phyloP scores from a whole-genome alignment of 2,329 filamentous ascomycete genomes.

The Aspergillus viridinutans region DNA sequence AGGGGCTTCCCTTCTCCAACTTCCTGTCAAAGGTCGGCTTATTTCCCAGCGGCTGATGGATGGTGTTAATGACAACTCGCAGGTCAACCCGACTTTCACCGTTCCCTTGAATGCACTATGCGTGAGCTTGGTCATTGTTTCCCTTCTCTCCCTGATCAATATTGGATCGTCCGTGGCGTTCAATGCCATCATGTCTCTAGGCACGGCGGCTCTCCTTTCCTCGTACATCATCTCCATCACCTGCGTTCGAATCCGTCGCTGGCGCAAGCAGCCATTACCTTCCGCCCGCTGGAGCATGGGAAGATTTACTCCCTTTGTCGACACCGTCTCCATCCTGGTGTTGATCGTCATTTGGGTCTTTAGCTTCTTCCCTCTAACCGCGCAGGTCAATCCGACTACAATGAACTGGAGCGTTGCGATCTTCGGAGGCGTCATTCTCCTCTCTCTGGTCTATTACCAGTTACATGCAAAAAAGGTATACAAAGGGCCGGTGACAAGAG shows the following conservation, averaged over 20 bases:
- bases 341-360: constrained; percentile 20
- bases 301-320: constrained; percentile 35
- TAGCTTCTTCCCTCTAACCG: constrained; percentile 25
- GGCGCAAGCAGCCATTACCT: constrained; percentile 15
- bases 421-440: constrained; percentile 21
- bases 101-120: not conserved
- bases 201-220: not conserved
- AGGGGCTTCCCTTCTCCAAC: constrained; percentile 32
- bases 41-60: not conserved
- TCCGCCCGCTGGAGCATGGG: constrained; percentile 35
- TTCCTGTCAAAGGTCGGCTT: not conserved
- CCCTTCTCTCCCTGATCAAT: not conserved
- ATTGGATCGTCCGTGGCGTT: not conserved
- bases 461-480: constrained; percentile 24
- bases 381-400: constrained; percentile 10
- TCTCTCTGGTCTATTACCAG: constrained; percentile 24
- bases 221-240: not conserved
- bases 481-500: constrained; percentile 26
- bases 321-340: constrained; percentile 28
- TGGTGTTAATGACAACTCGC: not conserved
- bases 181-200: not conserved
- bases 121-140: not conserved
- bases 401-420: constrained; percentile 31
- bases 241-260: not conserved
- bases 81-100: not conserved